phyloP scores from a whole-genome alignment of 2,329 filamentous ascomycete genomes.

The Fusarium proliferatum region DNA sequence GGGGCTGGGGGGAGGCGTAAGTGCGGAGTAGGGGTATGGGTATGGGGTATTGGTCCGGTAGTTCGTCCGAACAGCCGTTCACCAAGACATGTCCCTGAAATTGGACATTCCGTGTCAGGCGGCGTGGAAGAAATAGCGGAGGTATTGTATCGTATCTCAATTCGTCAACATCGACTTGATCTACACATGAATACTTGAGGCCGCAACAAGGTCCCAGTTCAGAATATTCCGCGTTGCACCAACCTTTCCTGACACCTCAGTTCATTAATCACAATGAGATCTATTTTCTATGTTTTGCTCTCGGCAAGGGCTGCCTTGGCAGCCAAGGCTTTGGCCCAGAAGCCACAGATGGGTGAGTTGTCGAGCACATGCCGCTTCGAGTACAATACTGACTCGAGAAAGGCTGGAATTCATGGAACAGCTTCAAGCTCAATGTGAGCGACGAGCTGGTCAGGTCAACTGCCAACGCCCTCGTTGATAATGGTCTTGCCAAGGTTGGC shows the following conservation, averaged over 20 bases:
- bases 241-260: no score
- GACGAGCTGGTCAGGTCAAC: not conserved
- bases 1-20: not conserved
- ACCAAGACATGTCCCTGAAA: not conserved
- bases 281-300: fast-evolving
- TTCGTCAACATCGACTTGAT: not conserved
- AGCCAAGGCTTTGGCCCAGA: not conserved
- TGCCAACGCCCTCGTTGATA: not conserved
- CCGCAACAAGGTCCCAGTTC: not conserved
- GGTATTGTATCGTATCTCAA: fast-evolving
- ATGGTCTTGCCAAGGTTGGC: not conserved
- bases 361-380: fast-evolving
- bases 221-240: not conserved
- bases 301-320: not conserved
- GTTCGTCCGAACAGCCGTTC: not conserved
- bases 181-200: not conserved
- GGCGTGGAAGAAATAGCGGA: not conserved
- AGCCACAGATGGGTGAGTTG: not conserved
- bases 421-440: not conserved
- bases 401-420: not conserved
- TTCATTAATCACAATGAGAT: not conserved
- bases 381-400: not conserved
- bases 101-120: fast-evolving
- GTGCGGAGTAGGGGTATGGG: not conserved
- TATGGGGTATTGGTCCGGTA: not conserved